Percentiles rank a stretch among this genome's conserved stretches.
Conservation (phyloP, 805 yeast genomes). For the Candida adriatica region DNA sequence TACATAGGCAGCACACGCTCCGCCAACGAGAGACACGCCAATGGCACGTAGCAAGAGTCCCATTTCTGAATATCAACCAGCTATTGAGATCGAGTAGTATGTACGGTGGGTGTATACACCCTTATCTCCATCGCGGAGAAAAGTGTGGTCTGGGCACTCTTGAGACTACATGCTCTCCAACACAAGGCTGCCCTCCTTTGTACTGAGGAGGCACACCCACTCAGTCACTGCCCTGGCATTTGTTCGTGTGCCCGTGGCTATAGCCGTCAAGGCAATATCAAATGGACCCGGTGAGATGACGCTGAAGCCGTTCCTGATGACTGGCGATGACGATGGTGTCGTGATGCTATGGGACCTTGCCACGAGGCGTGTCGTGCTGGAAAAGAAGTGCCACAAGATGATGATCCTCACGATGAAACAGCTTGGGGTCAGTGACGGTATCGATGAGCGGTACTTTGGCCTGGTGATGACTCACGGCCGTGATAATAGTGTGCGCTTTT, state of each 20-base stretch:
- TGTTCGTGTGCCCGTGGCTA: constrained; percentile 10
- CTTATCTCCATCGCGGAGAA: too few relatives aligned
- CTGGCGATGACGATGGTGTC: constrained; percentile 13
- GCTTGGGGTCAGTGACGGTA: constrained; percentile 25
- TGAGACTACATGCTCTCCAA: too few relatives aligned
- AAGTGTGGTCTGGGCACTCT: too few relatives aligned
- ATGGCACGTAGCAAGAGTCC: constrained; percentile 6
- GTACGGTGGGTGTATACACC: neutral
- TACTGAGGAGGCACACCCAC: constrained; percentile 14
- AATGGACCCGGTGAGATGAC: neutral
- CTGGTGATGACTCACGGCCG: constrained; percentile 56
- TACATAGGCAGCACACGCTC: constrained; percentile 7
- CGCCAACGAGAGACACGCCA: constrained; percentile 3
- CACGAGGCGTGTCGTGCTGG: constrained; percentile 45
- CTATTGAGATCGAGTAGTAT: too few relatives aligned
- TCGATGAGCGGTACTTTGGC: constrained; percentile 29
- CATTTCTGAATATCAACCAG: constrained; percentile 2
- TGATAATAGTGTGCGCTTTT: constrained; percentile 48
- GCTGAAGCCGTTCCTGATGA: constrained; percentile 12
- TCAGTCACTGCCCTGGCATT: constrained; percentile 12
- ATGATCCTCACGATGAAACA: constrained; percentile 45
- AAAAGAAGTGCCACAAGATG: constrained; percentile 55
- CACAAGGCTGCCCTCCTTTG: constrained; percentile 11
- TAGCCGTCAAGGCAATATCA: constrained; percentile 1
- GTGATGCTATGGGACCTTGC: constrained; percentile 42